A percentile compares a stretch with the other conserved stretches of the same genome.
These are phyloP conservation scores for Cystobasidiaceae sp. DNA, from an alignment of 1,284 basidiomycete species.

Conservation along the genomic window DNA sequence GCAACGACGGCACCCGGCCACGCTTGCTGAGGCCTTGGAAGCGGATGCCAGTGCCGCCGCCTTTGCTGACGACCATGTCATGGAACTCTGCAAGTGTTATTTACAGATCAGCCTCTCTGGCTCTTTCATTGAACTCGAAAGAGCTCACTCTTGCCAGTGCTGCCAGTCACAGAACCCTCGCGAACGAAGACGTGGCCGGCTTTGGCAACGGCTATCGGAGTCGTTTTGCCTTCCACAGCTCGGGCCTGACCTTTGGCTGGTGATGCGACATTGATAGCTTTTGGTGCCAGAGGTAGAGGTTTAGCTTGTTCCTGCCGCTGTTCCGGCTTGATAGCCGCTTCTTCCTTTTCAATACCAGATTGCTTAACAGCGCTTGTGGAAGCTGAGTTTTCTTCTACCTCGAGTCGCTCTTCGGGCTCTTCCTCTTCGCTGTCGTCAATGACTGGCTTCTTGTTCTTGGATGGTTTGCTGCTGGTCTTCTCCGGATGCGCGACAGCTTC, in stretches of 20 bases:
- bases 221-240: neutral
- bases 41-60: slow-evolving; percentile 19
- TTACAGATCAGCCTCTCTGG: too few relatives aligned
- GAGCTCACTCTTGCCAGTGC: slow-evolving; percentile 12
- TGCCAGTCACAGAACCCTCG: neutral
- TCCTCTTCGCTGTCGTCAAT: slow-evolving; percentile 3
- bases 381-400: neutral
- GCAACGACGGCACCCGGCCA: neutral
- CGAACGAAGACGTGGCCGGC: neutral
- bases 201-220: neutral
- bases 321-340: neutral
- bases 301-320: neutral
- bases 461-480: too few relatives aligned
- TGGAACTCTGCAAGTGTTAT: slow-evolving; percentile 22
- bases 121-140: too few relatives aligned
- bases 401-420: neutral
- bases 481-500: neutral
- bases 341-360: neutral
- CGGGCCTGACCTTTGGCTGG: neutral
- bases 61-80: slow-evolving; percentile 13
- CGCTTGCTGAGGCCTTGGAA: slow-evolving; percentile 3
- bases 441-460: neutral
- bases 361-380: neutral
- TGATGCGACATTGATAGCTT: neutral
- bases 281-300: neutral